phyloP scores from a whole-genome alignment of 768 basidiomycete genomes.

The Favolaschia claudopus region DNA sequence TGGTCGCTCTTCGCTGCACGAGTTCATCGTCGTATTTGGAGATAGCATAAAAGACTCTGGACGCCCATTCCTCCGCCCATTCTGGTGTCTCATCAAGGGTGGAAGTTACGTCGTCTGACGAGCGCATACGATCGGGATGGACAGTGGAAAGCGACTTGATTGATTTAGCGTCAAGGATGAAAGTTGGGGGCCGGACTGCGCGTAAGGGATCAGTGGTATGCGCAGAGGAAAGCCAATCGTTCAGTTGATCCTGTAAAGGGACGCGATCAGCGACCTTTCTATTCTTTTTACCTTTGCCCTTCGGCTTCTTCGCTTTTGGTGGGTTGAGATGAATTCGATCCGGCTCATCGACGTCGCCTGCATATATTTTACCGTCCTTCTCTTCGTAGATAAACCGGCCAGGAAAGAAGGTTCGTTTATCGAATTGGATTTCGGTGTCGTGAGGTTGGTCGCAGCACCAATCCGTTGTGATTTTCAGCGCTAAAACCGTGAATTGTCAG shows the following conservation, averaged over 20 bases:
- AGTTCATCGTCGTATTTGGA: not conserved
- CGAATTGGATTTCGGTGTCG: not conserved
- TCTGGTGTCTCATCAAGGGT: not conserved
- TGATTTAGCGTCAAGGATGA: not conserved
- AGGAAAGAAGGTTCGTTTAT: not conserved
- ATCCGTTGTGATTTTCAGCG: too few relatives aligned
- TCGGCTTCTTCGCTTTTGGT: not conserved
- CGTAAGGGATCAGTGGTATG: not conserved
- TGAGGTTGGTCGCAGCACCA: not conserved
- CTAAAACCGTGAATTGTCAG: too few relatives aligned
- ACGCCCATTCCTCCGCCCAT: not conserved
- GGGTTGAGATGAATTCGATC: not conserved
- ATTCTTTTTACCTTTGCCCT: not conserved
- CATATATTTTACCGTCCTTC: not conserved
- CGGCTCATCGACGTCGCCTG: not conserved
- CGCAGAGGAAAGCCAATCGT: conserved; percentile 25
- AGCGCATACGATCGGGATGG: not conserved
- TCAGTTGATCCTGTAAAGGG: conserved; percentile 19
- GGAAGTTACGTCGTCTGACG: not conserved
- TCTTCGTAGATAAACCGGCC: not conserved
- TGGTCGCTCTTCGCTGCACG: not conserved
- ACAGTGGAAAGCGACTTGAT: conserved; percentile 1
- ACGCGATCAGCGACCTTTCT: conserved; percentile 16
- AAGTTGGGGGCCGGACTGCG: conserved; percentile 13
- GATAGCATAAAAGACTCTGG: not conserved